phyloP scores from a whole-genome alignment of 768 basidiomycete species.

The Pleurotus pulmonarius region DNA sequence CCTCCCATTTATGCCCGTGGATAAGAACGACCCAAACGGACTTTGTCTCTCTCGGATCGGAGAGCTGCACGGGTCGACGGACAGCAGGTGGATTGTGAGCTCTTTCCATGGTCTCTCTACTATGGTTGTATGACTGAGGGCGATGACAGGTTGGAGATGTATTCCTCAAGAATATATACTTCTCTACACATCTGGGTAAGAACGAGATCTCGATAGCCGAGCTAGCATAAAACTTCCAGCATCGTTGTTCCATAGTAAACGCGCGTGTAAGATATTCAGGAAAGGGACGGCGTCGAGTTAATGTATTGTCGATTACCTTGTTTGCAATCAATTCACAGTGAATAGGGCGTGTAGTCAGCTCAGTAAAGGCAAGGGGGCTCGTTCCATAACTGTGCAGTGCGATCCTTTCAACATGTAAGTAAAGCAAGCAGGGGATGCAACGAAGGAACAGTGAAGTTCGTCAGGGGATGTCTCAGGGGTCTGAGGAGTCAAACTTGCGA shows the following conservation, averaged over 20 bases:
- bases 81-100: neutral
- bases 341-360: too few species aligned
- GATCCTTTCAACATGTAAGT: too few species aligned
- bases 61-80: neutral
- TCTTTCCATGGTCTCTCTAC: neutral
- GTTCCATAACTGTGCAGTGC: too few species aligned
- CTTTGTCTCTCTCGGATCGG: neutral
- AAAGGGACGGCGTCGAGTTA: too few species aligned
- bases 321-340: too few species aligned
- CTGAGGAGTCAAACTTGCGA: too few species aligned
- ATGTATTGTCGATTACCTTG: too few species aligned
- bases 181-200: slow-evolving; percentile 55
- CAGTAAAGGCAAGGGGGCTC: too few species aligned
- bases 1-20: slow-evolving; percentile 50
- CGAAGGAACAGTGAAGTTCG: too few species aligned
- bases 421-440: too few species aligned
- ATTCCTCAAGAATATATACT: slow-evolving; percentile 76
- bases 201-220: slow-evolving; percentile 61
- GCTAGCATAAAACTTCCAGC: slow-evolving; percentile 28
- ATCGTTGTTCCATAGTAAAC: neutral
- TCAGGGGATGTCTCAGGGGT: too few species aligned
- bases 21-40: slow-evolving; percentile 39
- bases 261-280: too few species aligned
- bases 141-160: slow-evolving; percentile 52
- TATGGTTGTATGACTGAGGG: slow-evolving; percentile 5